Conservation (phyloP, 192 early-diverging fungal genomes). For the Rhizophagus clarus region DNA sequence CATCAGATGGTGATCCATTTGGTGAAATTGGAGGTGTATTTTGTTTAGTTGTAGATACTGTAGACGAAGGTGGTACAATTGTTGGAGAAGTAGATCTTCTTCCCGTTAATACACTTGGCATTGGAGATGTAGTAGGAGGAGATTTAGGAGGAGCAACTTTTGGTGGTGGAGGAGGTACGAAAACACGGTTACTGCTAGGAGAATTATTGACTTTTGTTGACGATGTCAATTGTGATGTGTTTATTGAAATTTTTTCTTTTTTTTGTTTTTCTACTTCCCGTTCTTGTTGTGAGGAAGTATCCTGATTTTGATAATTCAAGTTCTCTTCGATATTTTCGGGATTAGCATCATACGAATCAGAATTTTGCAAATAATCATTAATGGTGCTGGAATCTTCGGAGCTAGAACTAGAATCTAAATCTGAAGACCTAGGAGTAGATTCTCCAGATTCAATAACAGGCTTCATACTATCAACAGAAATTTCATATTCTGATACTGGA, state of each 20-base stretch:
- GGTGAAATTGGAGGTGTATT: neutral
- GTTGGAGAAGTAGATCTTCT: conserved; percentile 13
- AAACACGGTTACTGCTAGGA: neutral
- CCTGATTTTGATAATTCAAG: neutral
- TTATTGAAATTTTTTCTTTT: neutral
- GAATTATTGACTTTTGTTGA: neutral
- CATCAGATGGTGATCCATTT: neutral
- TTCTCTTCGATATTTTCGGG: neutral
- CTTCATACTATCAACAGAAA: conserved; percentile 1
- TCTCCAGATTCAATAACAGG: neutral
- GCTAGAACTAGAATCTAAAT: conserved; percentile 9
- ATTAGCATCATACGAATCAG: neutral
- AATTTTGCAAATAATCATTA: conserved; percentile 2
- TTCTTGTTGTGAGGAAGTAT: neutral
- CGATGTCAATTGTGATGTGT: neutral
- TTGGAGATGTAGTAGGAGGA: conserved; percentile 5
- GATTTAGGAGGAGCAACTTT: neutral
- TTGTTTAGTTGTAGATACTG: neutral
- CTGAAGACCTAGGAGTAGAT: conserved; percentile 6
- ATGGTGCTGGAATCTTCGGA: conserved; percentile 22
- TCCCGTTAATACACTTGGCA: neutral
- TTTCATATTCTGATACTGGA: conserved; percentile 12
- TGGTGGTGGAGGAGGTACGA: neutral
- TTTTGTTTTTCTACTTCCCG: neutral
- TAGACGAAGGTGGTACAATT: neutral